A percentile compares a stretch with the other conserved stretches of the same genome.
Evolutionary conservation across 352 stramenopile species (phyloP).

Genomic region (Phytophthora boehmeriae): DNA sequence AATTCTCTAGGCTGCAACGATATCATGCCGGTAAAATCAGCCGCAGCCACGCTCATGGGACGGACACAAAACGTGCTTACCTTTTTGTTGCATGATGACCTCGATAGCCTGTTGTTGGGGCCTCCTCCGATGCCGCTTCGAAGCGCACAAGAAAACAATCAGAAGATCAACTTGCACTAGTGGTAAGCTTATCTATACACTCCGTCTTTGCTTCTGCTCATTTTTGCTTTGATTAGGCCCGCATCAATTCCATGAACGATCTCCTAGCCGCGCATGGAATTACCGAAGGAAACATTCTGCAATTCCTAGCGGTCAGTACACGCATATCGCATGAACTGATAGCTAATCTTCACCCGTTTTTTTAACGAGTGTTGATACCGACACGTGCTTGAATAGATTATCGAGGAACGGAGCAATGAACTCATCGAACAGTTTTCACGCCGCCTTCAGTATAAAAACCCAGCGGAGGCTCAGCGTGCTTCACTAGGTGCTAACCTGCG

Average conservation of each 20-base stretch:
- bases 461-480: slow-evolving; percentile 51
- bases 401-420: slow-evolving; percentile 81
- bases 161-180: slow-evolving; percentile 77
- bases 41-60: too few relatives aligned
- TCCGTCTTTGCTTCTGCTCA: neutral
- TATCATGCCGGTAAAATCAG: slow-evolving; percentile 58
- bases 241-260: slow-evolving; percentile 89
- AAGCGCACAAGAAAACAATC: slow-evolving; percentile 69
- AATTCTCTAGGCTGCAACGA: slow-evolving; percentile 82
- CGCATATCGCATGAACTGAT: neutral
- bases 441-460: slow-evolving; percentile 73
- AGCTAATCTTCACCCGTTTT: neutral
- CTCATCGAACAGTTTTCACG: slow-evolving; percentile 81
- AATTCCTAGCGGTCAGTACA: slow-evolving; percentile 67
- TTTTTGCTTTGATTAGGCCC: slow-evolving; percentile 40
- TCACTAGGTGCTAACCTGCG: slow-evolving; percentile 67
- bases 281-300: slow-evolving; percentile 84
- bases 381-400: slow-evolving; percentile 50
- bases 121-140: slow-evolving; percentile 34
- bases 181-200: slow-evolving; percentile 36
- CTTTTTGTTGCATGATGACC: neutral
- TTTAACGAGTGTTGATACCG: neutral
- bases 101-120: slow-evolving; percentile 30
- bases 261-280: slow-evolving; percentile 76
- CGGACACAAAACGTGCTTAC: too few relatives aligned